These are phyloP conservation scores for Clohesyomyces aquaticus DNA, from an alignment of 495 filamentous ascomycete species.

Conservation along the genomic window DNA sequence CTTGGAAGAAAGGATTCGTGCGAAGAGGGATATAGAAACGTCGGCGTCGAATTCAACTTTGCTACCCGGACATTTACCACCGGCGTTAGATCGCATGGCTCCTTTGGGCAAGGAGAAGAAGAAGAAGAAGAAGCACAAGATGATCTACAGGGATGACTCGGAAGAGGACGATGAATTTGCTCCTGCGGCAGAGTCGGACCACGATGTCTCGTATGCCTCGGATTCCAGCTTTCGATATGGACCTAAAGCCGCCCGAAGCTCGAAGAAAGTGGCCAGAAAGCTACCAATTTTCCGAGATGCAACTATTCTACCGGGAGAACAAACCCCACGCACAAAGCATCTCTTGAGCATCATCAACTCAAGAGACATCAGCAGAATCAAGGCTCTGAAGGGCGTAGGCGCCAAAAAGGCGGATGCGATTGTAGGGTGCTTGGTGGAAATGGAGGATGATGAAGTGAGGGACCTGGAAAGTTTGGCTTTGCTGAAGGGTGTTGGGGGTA, in stretches of 20 bases:
- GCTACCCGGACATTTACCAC: neutral
- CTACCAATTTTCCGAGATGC: conserved; percentile 43
- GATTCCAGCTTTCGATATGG: conserved; percentile 52
- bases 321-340: conserved; percentile 69
- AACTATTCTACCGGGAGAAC: conserved; percentile 40
- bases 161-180: conserved; percentile 51
- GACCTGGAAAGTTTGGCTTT: conserved; percentile 57
- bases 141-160: conserved; percentile 25
- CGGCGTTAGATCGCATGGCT: conserved; percentile 11
- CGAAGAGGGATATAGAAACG: conserved; percentile 46
- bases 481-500: conserved; percentile 63
- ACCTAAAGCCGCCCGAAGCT: conserved; percentile 39
- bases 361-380: conserved; percentile 68
- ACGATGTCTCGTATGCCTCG: conserved; percentile 47
- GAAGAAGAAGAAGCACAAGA: conserved; percentile 7
- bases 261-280: conserved; percentile 37
- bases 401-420: conserved; percentile 68
- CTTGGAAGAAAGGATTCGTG: conserved; percentile 64
- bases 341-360: conserved; percentile 87
- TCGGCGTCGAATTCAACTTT: conserved; percentile 5
- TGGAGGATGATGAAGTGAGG: conserved; percentile 53
- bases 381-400: conserved; percentile 70
- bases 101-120: conserved; percentile 7
- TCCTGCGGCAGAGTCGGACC: conserved; percentile 24
- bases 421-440: conserved; percentile 58